Evolutionary conservation across 2,329 filamentous ascomycete genomes (phyloP).

Genomic region (Alternaria gaisen): DNA sequence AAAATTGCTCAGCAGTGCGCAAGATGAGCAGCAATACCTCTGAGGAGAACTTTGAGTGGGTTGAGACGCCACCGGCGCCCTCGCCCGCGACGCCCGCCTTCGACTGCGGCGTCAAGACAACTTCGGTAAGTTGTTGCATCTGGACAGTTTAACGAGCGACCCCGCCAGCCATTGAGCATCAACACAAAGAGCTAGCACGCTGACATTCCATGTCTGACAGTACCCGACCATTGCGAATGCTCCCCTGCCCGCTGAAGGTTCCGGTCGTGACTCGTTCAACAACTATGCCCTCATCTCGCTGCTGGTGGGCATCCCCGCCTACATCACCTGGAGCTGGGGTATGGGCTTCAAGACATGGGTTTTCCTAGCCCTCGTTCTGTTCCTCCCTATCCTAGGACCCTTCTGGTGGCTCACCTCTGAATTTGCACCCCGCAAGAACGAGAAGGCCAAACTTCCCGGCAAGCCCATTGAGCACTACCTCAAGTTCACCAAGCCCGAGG

Average conservation of each 20-base stretch:
- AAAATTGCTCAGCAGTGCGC: slow-evolving; percentile 45
- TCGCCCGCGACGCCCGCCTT: slow-evolving; percentile 60
- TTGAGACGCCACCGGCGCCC: slow-evolving; percentile 68
- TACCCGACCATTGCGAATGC: slow-evolving; percentile 92
- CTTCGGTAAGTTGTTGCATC: slow-evolving; percentile 59
- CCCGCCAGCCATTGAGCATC: slow-evolving; percentile 45
- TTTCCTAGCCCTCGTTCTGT: slow-evolving; percentile 83
- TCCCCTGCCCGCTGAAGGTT: slow-evolving; percentile 87
- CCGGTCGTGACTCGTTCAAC: slow-evolving; percentile 87
- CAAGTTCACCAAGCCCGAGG: slow-evolving; percentile 73
- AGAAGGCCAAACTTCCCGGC: slow-evolving; percentile 87
- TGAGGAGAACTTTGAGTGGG: slow-evolving; percentile 71
- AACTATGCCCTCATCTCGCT: slow-evolving; percentile 78
- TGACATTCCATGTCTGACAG: slow-evolving; percentile 58
- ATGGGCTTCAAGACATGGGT: slow-evolving; percentile 88
- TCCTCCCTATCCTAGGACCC: slow-evolving; percentile 77
- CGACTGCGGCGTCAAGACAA: slow-evolving; percentile 69
- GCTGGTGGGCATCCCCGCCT: slow-evolving; percentile 76
- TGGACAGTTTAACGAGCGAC: slow-evolving; percentile 24
- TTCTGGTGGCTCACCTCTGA: slow-evolving; percentile 86
- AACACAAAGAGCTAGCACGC: slow-evolving; percentile 25
- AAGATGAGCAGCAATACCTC: slow-evolving; percentile 51
- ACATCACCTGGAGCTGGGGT: slow-evolving; percentile 81
- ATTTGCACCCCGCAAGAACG: slow-evolving; percentile 87
- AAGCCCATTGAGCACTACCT: slow-evolving; percentile 91